Evolutionary conservation across 345 rosid genomes (phyloP).

Genomic region (Aegle marmelos): DNA sequence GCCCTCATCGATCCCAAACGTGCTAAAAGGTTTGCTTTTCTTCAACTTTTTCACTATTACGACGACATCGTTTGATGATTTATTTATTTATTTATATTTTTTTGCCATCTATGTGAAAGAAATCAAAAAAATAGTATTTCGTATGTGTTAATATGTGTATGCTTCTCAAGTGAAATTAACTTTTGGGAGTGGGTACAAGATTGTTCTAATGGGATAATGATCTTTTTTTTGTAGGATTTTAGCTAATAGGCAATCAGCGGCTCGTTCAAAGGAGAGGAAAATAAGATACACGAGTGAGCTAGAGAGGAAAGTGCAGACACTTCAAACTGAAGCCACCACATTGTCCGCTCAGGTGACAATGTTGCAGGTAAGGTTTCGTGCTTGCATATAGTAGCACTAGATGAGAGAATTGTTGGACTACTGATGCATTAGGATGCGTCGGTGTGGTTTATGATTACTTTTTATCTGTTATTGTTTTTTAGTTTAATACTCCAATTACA

Average conservation of each 20-base stretch:
- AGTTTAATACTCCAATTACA: not conserved
- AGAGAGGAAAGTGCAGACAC: conserved; percentile 97
- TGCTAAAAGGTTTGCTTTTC: conserved; percentile 66
- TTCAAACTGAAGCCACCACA: conserved; percentile 94
- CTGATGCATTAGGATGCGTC: not conserved
- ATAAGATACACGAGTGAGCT: conserved; percentile 75
- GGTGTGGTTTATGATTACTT: not conserved
- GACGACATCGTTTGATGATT: not conserved
- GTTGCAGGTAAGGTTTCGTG: conserved; percentile 57
- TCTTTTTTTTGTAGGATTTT: conserved; percentile 51
- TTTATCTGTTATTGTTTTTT: not conserved
- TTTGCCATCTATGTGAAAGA: not conserved
- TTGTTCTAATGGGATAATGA: not conserved
- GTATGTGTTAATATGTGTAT: not conserved
- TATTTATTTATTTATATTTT: not conserved
- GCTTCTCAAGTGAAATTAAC: not conserved
- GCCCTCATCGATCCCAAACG: conserved; percentile 92
- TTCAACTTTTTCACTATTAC: not conserved
- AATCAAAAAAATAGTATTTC: not conserved
- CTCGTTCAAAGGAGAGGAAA: conserved; percentile 95
- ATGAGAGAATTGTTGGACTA: not conserved
- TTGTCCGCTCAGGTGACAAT: conserved; percentile 95
- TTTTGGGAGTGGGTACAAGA: not conserved
- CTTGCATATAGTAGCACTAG: not conserved
- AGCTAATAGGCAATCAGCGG: conserved; percentile 94